Evolutionary conservation across 495 filamentous ascomycete species (phyloP), one percentile per base, ranked within the genome.

Genomic region (Hypoxylon rickii): DNA sequence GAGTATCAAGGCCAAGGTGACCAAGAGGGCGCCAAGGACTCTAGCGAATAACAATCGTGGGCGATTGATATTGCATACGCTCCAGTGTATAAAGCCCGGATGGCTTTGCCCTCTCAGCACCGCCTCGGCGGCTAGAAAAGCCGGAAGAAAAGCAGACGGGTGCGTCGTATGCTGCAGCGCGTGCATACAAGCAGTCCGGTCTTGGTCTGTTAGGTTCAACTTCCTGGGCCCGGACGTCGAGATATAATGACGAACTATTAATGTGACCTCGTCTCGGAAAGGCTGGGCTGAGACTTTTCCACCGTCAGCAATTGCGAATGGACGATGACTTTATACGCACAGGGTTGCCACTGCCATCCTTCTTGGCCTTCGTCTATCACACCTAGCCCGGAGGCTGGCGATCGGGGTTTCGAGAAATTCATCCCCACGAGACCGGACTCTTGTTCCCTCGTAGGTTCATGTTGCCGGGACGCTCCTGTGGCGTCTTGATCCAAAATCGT

Each of bases 121-220:
- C 61, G 79, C 79, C 58, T 89, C 86, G 24, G 86, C 78, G 0
- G 75, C 76, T 3, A 73, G 68, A 37, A 79, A 73, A 24, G 84
- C 79, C 1, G 70, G 66, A 13, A 76, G 72, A 20, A 90, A 81
- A 3, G 85, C 85, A 1, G 86, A 83, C 1, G 87, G 87, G 61
- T 90, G 86, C 8, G 87, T 89, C 0, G 87, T 89, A 52, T 84
- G 76, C 53, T 82, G 76, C 1, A 88, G 75, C 0, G 86, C 85
- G 51, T 83, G 79, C 3, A 90, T 75, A 29, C 85, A 76, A 5
- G 68, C 64, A 3, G 68, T 70, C 18, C 86, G 81, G 52, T 90
- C 86, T 29, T 77, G 71, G 3, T 75, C 66, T 2, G 84, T 81
- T n/a, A 88, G 72, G 58, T 83, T 84, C 32, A 89, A 76, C 49